A percentile compares a stretch with the other conserved stretches of the same genome.
Evolutionary conservation across 768 basidiomycete genomes (phyloP).

Genomic region (Hygrophorus pudorinus): DNA sequence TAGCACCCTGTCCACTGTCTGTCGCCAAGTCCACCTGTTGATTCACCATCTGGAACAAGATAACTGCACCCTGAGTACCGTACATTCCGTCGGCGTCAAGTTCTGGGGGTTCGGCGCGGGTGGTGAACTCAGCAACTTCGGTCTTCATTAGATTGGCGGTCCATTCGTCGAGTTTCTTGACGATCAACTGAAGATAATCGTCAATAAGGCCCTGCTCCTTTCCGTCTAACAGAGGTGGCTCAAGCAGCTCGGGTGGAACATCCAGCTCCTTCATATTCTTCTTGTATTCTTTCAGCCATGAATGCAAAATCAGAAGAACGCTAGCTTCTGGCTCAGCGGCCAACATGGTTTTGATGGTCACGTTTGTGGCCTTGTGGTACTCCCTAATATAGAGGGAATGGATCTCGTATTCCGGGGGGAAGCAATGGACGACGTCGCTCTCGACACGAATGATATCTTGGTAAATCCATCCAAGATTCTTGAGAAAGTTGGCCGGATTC

Average conservation of each 20-base stretch:
- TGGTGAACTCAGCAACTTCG: slow-evolving; percentile 76
- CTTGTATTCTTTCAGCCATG: slow-evolving; percentile 95
- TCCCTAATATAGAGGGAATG: slow-evolving; percentile 74
- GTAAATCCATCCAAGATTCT: slow-evolving; percentile 81
- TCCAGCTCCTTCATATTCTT: slow-evolving; percentile 91
- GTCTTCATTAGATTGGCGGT: slow-evolving; percentile 87
- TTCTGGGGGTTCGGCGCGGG: slow-evolving; percentile 80
- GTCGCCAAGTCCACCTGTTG: slow-evolving; percentile 92
- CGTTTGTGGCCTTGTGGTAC: slow-evolving; percentile 82
- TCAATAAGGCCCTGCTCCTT: slow-evolving; percentile 92
- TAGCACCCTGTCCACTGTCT: slow-evolving; percentile 92
- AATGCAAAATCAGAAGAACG: slow-evolving; percentile 73
- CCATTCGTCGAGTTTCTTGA: slow-evolving; percentile 97
- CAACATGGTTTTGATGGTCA: slow-evolving; percentile 59
- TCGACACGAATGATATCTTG: slow-evolving; percentile 93
- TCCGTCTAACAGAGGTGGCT: slow-evolving; percentile 89
- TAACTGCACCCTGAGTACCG: slow-evolving; percentile 85
- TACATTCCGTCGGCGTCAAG: slow-evolving; percentile 83
- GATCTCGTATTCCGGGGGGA: slow-evolving; percentile 89
- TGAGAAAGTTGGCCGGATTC: slow-evolving; percentile 66
- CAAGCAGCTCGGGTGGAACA: slow-evolving; percentile 68
- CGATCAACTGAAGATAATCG: slow-evolving; percentile 88
- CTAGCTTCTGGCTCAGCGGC: slow-evolving; percentile 79
- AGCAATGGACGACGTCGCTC: slow-evolving; percentile 80
- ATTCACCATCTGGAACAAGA: slow-evolving; percentile 97